Evolutionary conservation across 2,329 filamentous ascomycete genomes (phyloP).

Genomic region (Aspergillus sp.): DNA sequence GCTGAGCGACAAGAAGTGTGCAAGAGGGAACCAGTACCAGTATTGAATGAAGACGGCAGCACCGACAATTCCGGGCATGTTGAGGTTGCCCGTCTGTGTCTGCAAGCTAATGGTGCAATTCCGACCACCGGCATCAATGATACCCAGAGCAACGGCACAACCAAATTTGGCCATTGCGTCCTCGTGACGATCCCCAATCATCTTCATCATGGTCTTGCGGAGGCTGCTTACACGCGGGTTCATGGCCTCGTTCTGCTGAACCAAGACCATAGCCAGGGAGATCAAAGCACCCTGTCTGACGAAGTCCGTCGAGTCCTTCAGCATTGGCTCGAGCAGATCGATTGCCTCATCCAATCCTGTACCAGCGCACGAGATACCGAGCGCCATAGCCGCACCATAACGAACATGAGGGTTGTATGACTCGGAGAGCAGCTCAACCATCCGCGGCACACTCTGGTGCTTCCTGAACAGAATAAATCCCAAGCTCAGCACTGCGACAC

Average conservation of each 20-base stretch:
- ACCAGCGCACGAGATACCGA: constrained; percentile 95
- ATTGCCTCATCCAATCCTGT: constrained; percentile 95
- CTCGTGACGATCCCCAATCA: constrained; percentile 88
- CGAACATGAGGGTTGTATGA: constrained; percentile 98
- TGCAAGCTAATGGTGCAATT: constrained; percentile 98
- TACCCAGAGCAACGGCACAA: constrained; percentile 85
- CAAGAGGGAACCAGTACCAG: constrained; percentile 99
- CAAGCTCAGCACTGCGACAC: constrained; percentile 93
- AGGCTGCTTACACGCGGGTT: constrained; percentile 91
- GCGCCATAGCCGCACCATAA: constrained; percentile 95
- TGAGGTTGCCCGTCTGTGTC: constrained; percentile 95
- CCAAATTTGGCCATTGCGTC: constrained; percentile 99
- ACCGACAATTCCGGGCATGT: constrained; percentile 96
- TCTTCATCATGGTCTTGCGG: constrained; percentile 89
- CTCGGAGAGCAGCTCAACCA: constrained; percentile 96
- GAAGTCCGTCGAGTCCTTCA: constrained; percentile 98
- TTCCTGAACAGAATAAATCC: constrained; percentile 98
- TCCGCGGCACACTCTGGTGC: constrained; percentile 90
- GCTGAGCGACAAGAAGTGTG: constrained; percentile 90
- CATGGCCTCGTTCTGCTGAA: constrained; percentile 98
- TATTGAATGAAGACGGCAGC: constrained; percentile 99
- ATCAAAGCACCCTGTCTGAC: constrained; percentile 95
- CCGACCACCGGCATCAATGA: constrained; percentile 94
- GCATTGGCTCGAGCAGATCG: constrained; percentile 95
- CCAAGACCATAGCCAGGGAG: constrained; percentile 92